A percentile compares a stretch with the other conserved stretches of the same genome.
These are phyloP conservation scores for Euptelea pleiosperma DNA, from an alignment of 164 flowering plant species.

Conservation along the genomic window DNA sequence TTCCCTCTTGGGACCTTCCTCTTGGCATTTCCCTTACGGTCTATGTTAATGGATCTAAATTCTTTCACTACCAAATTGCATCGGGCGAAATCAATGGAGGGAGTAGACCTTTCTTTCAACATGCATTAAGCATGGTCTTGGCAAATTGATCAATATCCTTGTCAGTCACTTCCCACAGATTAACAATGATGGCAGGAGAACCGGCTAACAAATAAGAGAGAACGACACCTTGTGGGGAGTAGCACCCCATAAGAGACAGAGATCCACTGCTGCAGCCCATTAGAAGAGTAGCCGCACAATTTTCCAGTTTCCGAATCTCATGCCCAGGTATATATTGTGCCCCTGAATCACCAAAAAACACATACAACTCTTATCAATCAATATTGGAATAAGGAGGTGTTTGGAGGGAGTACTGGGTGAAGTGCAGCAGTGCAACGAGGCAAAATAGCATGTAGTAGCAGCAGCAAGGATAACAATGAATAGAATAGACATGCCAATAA, in stretches of 20 bases:
- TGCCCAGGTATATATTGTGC: constrained; percentile 64
- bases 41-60: constrained; percentile 35
- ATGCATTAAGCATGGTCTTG: constrained; percentile 69
- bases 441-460: too few species aligned
- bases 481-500: too few species aligned
- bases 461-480: too few species aligned
- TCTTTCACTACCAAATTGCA: constrained; percentile 36
- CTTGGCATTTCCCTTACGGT: constrained; percentile 26
- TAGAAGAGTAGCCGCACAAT: constrained; percentile 82
- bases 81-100: constrained; percentile 19
- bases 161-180: constrained; percentile 97
- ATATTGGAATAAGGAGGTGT: too few species aligned
- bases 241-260: constrained; percentile 52
- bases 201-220: constrained; percentile 80
- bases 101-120: constrained; percentile 57
- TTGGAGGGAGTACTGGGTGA: too few species aligned
- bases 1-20: constrained; percentile 29
- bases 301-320: constrained; percentile 65
- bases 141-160: constrained; percentile 89
- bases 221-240: constrained; percentile 71
- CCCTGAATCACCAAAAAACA: constrained; percentile 44
- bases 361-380: constrained; percentile 1
- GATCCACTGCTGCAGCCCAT: constrained; percentile 99
- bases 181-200: constrained; percentile 80
- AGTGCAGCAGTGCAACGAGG: too few species aligned